Percentiles rank a stretch among this genome's conserved stretches.
Evolutionary conservation across 2,329 filamentous ascomycete species (phyloP).

Genomic region (Berkeleyomyces rouxiae): DNA sequence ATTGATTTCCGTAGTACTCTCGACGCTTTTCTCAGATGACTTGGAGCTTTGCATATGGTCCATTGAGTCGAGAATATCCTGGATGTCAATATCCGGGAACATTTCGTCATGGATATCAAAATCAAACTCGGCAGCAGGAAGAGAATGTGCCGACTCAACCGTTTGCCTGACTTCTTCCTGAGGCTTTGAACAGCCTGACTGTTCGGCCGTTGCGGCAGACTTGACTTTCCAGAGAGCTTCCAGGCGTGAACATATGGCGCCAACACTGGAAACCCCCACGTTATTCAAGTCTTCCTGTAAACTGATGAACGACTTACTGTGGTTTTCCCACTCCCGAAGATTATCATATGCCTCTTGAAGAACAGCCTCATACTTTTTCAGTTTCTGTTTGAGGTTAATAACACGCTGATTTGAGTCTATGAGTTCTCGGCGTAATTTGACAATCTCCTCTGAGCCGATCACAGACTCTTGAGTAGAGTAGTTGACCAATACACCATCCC

Average conservation of each 20-base stretch:
- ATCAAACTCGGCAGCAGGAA: not conserved
- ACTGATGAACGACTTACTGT: not conserved
- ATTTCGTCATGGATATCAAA: slow-evolving; percentile 4
- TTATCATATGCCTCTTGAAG: slow-evolving; percentile 5
- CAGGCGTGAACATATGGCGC: slow-evolving; percentile 3
- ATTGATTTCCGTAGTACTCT: not conserved
- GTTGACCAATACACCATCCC: not conserved
- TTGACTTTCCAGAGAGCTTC: slow-evolving; percentile 6
- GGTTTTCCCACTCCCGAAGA: slow-evolving; percentile 12
- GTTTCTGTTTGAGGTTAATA: slow-evolving; percentile 12
- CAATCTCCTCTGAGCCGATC: not conserved
- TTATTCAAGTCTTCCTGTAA: slow-evolving; percentile 6
- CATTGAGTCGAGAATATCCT: slow-evolving; percentile 9
- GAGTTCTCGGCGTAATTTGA: not conserved
- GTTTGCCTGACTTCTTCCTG: not conserved
- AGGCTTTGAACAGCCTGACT: not conserved
- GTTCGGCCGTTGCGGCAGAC: not conserved
- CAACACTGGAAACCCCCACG: slow-evolving; percentile 5
- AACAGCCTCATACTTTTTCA: slow-evolving; percentile 11
- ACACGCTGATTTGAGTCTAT: slow-evolving; percentile 14
- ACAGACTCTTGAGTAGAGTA: not conserved
- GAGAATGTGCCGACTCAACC: not conserved
- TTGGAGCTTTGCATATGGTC: slow-evolving; percentile 11
- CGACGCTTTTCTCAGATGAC: not conserved
- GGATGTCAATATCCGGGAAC: slow-evolving; percentile 11